Base-by-base conservation (phyloP, 2,329 filamentous ascomycete species). In the Thelonectria rubi region DNA sequence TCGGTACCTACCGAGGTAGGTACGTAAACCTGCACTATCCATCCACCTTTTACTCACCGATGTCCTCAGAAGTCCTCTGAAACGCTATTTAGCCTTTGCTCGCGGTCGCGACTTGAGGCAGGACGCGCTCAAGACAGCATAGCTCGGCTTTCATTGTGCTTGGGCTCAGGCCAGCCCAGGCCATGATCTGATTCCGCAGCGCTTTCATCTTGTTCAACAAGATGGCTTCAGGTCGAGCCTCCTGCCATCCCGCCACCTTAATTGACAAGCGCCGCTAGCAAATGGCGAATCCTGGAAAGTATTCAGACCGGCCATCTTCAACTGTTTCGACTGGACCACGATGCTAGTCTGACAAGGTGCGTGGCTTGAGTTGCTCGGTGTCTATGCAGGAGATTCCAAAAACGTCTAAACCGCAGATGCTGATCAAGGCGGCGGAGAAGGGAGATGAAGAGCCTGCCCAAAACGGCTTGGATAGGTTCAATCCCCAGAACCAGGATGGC, bases 391-490 rank as follows among this genome's bases (percentile, higher is more conserved):
- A 40, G 43, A 48, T 56, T 53, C 48, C 58, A 2, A 56, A 52
- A 56, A 18, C 53, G 48, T 56, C 17, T 18, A 56, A 39, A 37
- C n/a, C 42, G 40, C 17, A 24, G 37, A 47, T 52, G 52, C 34
- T 52, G 54, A 62, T 62, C 59, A 62, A 45, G 42, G 37, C 54
- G 45, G 43, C 37, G 39, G 53, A 59, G 46, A 24, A 52, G 30
- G 40, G 43, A 47, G 43, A 47, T 47, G 43, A 47, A 40, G 20
- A 48, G 47, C 46, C 47, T 60, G 20, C 32, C 34, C 48, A 42
- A 55, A 48, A 20, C 52, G 56, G 56, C 34, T 55, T 59, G 52
- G 30, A 43, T 34, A 39, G 56, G 37, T 45, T n/a, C 37, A 40
- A 47, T 32, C 24, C 43, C 60, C 30, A 47, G 42, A 56, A 52